Percentiles rank a stretch among this genome's conserved stretches.
phyloP scores from a whole-genome alignment of 2,329 filamentous ascomycete species.

The Fusarium chuoi region DNA sequence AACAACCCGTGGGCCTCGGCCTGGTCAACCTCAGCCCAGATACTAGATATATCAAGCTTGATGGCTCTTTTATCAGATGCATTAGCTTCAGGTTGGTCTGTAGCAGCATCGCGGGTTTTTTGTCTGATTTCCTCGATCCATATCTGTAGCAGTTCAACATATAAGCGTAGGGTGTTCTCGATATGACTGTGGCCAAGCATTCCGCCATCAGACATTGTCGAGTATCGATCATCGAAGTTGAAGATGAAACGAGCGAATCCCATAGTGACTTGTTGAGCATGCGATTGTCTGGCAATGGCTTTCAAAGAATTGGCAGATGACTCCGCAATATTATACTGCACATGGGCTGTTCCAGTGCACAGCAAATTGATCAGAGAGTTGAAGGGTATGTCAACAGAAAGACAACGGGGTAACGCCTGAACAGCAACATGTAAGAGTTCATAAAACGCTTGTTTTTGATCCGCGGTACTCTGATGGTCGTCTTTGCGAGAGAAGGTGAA shows the following conservation, averaged over 20 bases:
- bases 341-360: constrained; percentile 95
- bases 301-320: constrained; percentile 95
- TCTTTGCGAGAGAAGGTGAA: constrained; percentile 91
- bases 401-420: constrained; percentile 91
- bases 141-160: constrained; percentile 92
- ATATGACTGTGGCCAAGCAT: constrained; percentile 96
- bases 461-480: constrained; percentile 75
- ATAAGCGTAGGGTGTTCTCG: constrained; percentile 90
- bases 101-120: constrained; percentile 79
- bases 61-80: constrained; percentile 75
- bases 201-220: constrained; percentile 96
- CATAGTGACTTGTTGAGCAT: constrained; percentile 95
- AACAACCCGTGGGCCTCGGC: constrained; percentile 97
- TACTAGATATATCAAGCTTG: constrained; percentile 85
- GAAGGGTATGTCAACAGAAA: constrained; percentile 90
- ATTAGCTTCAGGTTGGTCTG: constrained; percentile 71
- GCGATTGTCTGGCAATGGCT: constrained; percentile 91
- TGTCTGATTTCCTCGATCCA: constrained; percentile 98
- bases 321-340: constrained; percentile 89
- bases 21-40: constrained; percentile 94
- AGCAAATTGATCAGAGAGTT: constrained; percentile 93
- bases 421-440: constrained; percentile 95
- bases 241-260: constrained; percentile 98
- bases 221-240: constrained; percentile 96
- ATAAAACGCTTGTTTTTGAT: constrained; percentile 94